Evolutionary conservation across 2,329 filamentous ascomycete species (phyloP).

Genomic region (Monilinia polystroma): DNA sequence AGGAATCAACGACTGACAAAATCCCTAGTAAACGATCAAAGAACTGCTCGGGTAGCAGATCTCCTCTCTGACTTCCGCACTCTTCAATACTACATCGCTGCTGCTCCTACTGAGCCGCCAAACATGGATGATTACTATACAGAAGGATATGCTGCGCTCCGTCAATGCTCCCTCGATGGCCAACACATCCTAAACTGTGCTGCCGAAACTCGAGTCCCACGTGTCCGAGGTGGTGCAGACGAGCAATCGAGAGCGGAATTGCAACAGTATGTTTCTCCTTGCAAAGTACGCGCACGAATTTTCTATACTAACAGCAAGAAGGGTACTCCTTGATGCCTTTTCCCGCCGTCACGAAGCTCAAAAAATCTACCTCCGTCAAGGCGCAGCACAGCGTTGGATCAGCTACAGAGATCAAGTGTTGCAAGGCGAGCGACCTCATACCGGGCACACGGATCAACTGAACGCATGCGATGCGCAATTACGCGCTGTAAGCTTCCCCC

Average conservation of each 20-base stretch:
- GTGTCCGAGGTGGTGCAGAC: constrained; percentile 51
- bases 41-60: constrained; percentile 60
- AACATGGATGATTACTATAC: constrained; percentile 61
- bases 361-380: constrained; percentile 63
- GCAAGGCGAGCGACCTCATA: constrained; percentile 50
- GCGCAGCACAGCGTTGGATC: constrained; percentile 60
- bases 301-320: constrained; percentile 34
- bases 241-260: constrained; percentile 63
- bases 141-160: constrained; percentile 60
- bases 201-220: constrained; percentile 59
- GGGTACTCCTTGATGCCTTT: constrained; percentile 59
- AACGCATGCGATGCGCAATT: constrained; percentile 57
- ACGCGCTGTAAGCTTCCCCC: constrained; percentile 48
- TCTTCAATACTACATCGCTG: constrained; percentile 62
- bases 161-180: constrained; percentile 62
- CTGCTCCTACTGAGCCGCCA: constrained; percentile 53
- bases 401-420: constrained; percentile 54
- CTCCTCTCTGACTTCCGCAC: constrained; percentile 61
- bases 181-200: constrained; percentile 64
- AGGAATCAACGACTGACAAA: constrained; percentile 3
- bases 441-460: constrained; percentile 50
- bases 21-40: constrained; percentile 57
- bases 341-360: constrained; percentile 61
- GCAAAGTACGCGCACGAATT: neutral
- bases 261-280: constrained; percentile 53